phyloP scores from a whole-genome alignment of 208 protist species.

The Leishmania turanica region DNA sequence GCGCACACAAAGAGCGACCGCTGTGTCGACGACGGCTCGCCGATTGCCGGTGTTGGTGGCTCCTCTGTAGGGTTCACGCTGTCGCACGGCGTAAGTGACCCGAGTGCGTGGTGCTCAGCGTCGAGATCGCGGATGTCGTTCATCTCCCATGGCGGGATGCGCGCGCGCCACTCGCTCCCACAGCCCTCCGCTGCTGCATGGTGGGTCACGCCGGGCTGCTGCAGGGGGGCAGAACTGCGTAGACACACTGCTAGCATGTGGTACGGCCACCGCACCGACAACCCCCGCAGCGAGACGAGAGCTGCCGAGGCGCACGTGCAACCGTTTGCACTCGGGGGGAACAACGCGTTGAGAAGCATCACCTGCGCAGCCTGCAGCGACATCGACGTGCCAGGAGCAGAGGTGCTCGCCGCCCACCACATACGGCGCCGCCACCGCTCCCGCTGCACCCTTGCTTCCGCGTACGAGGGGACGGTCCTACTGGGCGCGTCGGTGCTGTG shows the following conservation, averaged over 20 bases:
- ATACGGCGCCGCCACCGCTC: conserved; percentile 2
- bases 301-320: neutral
- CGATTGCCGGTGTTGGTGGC: neutral
- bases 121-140: neutral
- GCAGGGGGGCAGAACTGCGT: neutral
- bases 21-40: neutral
- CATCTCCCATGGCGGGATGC: neutral
- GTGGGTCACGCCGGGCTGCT: neutral
- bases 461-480: neutral
- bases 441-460: neutral
- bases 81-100: neutral
- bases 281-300: neutral
- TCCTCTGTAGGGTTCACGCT: neutral
- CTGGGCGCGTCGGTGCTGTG: neutral
- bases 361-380: neutral
- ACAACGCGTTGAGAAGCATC: neutral
- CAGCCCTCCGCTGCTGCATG: neutral
- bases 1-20: neutral
- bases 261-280: neutral
- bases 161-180: neutral
- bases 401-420: conserved; percentile 2
- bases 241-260: neutral
- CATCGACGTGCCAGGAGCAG: neutral
- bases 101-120: neutral
- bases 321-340: neutral